A percentile compares a stretch with the other conserved stretches of the same genome.
These are phyloP conservation scores for Leucosporidium scottii DNA, from an alignment of 768 basidiomycete genomes.

Conservation along the genomic window DNA sequence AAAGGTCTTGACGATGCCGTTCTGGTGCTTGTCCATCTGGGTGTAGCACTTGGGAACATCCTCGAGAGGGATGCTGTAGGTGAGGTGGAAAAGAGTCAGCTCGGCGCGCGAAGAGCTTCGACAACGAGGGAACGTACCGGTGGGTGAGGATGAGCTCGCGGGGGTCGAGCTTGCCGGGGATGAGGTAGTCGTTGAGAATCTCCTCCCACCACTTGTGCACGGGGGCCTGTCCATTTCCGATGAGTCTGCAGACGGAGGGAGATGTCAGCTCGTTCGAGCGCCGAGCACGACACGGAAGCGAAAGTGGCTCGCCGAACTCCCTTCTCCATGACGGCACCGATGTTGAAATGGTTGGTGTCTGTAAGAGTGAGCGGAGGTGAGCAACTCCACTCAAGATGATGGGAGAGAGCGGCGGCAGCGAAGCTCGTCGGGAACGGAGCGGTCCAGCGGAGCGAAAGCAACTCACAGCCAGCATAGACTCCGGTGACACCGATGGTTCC, in stretches of 20 bases:
- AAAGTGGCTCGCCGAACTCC: slow-evolving; percentile 24
- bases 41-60: slow-evolving; percentile 58
- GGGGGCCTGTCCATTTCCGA: slow-evolving; percentile 46
- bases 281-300: background rate
- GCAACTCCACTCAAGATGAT: slow-evolving; percentile 1
- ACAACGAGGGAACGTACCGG: slow-evolving; percentile 31
- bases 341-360: slow-evolving; percentile 58
- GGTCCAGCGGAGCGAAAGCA: background rate
- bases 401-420: background rate
- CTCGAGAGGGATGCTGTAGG: slow-evolving; percentile 58
- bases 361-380: background rate
- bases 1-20: slow-evolving; percentile 44
- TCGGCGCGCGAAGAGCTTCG: background rate
- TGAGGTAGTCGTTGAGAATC: slow-evolving; percentile 58
- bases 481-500: slow-evolving; percentile 61
- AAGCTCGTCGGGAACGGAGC: background rate
- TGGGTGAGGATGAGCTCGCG: slow-evolving; percentile 38
- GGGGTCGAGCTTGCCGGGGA: slow-evolving; percentile 60
- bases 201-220: slow-evolving; percentile 69
- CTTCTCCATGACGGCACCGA: slow-evolving; percentile 72
- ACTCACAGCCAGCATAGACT: slow-evolving; percentile 53
- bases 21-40: slow-evolving; percentile 55
- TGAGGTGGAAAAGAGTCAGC: slow-evolving; percentile 48
- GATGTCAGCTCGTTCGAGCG: background rate
- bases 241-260: background rate